Conservation (phyloP, 75 land plant genomes). For the Selaginella moellendorffii region DNA sequence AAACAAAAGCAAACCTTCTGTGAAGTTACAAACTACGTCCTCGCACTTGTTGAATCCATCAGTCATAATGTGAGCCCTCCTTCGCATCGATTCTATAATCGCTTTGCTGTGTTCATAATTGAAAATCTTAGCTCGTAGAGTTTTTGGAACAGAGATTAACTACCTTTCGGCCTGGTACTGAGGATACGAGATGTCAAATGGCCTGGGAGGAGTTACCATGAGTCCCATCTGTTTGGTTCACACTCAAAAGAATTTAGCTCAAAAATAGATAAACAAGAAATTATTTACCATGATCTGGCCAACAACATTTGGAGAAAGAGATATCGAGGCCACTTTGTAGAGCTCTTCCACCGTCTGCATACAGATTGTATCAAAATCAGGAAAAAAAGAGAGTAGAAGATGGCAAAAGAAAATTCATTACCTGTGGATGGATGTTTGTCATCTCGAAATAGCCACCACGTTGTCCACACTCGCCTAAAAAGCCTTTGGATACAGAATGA, state of each 20-base stretch:
- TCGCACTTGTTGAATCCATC: conserved; percentile 94
- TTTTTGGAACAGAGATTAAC: background rate
- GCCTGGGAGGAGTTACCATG: conserved; percentile 93
- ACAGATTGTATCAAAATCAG: background rate
- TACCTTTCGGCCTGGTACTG: conserved; percentile 64
- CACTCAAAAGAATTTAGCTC: background rate
- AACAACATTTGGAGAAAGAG: conserved; percentile 85
- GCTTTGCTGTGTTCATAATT: conserved; percentile 43
- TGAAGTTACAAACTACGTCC: conserved; percentile 87
- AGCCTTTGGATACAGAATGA: conserved; percentile 95
- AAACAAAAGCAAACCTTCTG: conserved; percentile 48
- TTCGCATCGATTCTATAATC: conserved; percentile 65
- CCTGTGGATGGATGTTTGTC: conserved; percentile 85
- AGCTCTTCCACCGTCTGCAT: conserved; percentile 92
- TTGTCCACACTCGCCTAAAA: conserved; percentile 96
- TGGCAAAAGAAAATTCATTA: conserved; percentile 11
- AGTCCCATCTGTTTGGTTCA: conserved; percentile 51
- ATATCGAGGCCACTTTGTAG: conserved; percentile 84
- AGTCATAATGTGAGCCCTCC: conserved; percentile 91
- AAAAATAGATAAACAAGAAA: background rate
- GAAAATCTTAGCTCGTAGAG: background rate
- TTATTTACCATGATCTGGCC: conserved; percentile 90
- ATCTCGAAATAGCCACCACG: conserved; percentile 96
- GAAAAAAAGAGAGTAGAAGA: background rate
- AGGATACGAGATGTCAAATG: conserved; percentile 77